These are phyloP conservation scores for Pelargonium exstipulatum DNA, from an alignment of 441 rosid genomes.

Conservation along the genomic window DNA sequence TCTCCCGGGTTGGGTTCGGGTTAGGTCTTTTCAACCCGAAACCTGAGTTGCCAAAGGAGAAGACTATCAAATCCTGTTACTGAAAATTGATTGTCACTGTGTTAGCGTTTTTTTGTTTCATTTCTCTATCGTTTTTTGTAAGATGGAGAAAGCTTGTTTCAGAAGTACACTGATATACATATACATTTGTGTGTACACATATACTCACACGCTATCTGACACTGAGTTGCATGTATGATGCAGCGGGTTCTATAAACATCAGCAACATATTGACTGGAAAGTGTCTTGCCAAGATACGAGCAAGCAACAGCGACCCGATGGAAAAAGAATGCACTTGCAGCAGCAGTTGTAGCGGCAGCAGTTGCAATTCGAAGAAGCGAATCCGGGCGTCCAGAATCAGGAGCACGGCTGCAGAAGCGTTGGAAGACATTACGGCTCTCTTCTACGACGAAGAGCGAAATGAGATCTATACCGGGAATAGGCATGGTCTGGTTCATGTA, in stretches of 20 bases:
- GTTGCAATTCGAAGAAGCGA: conserved; percentile 26
- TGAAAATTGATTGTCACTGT: too few relatives aligned
- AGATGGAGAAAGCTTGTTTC: too few relatives aligned
- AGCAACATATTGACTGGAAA: conserved; percentile 94
- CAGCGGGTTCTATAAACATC: conserved; percentile 86
- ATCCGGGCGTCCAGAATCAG: conserved; percentile 31
- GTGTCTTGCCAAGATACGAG: conserved; percentile 79
- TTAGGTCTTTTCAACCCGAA: too few relatives aligned
- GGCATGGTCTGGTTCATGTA: conserved; percentile 80
- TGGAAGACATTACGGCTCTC: conserved; percentile 90
- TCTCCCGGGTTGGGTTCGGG: too few relatives aligned
- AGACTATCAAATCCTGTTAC: too few relatives aligned
- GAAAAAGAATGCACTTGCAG: conserved; percentile 29
- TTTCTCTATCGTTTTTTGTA: too few relatives aligned
- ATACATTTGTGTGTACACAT: too few relatives aligned
- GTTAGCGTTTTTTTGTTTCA: too few relatives aligned
- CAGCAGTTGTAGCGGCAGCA: conserved; percentile 28
- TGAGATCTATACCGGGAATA: conserved; percentile 90
- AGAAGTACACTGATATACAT: neutral
- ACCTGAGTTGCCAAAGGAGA: too few relatives aligned
- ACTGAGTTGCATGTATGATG: neutral
- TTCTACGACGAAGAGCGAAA: conserved; percentile 94
- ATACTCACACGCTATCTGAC: too few relatives aligned
- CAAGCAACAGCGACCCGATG: conserved; percentile 47
- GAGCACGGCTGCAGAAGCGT: conserved; percentile 71